Evolutionary conservation across 352 stramenopile species (phyloP), one percentile per base, ranked within the genome.

Genomic region (Globisporangium carolinianum): DNA sequence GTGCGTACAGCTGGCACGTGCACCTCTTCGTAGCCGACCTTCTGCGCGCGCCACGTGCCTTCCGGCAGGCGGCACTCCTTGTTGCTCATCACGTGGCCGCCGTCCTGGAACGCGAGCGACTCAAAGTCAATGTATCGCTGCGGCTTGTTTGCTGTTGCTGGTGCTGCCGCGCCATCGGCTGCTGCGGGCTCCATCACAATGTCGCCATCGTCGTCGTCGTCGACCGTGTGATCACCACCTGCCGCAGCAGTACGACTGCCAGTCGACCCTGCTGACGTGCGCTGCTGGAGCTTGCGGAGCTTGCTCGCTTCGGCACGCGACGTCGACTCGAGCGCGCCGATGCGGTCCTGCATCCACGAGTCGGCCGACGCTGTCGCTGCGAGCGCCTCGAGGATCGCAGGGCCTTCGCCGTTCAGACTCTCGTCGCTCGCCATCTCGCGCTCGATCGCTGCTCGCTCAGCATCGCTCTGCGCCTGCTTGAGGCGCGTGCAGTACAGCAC

Each of bases 11-110:
- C 97, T n/a, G 97, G 97, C 37, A 99, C 97, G 69, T 99, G 97
- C 0, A 99, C 95, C 73, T 99, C 97, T 81, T 99, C 97, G 50
- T 92, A 94, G 4, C 97, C 97, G 58, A 98, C 97, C 80, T 99
- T 98, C 79, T 98, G 95, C 6, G 93, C 95, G 51, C 95, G 80
- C 96, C 96, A 99, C 6, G 95, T 98, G 52, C 95, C 93, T 67
- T 98, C 93, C 4, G 97, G 97, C 8, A 99, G 68, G 43, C 90
- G 83, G 45, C 96, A 98, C 41, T 97, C 87, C 60, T 98, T 98
- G 76, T 99, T 99, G 66, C 87, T 99, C 96, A 99, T 99, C 24
- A 97, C 83, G 60, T 99, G 96, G 0, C 94, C 87, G 36, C 95
- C 97, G 53, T 99, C 90, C 39, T 87, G 73, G 68, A 99, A 99